phyloP scores from a whole-genome alignment of 1,284 basidiomycete genomes.

The Pisolithus thermaeus region DNA sequence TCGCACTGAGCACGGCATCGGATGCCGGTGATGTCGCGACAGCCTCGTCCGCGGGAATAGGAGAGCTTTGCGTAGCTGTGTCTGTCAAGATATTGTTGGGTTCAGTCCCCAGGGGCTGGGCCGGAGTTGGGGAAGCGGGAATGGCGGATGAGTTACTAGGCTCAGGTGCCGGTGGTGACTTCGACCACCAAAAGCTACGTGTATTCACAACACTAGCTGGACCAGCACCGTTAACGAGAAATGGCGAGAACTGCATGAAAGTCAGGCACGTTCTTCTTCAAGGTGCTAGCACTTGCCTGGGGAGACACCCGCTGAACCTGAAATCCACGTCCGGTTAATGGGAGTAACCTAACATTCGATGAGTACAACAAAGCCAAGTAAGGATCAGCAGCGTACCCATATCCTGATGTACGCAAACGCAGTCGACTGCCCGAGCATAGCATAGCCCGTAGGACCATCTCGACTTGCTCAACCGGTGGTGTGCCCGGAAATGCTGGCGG shows the following conservation, averaged over 20 bases:
- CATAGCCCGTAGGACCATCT: conserved; percentile 17
- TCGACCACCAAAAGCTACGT: conserved; percentile 31
- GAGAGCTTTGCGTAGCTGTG: not conserved
- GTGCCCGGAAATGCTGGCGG: not conserved
- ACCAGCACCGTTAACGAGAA: not conserved
- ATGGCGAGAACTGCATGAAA: conserved; percentile 7
- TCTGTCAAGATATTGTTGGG: not conserved
- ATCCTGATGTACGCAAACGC: conserved; percentile 16
- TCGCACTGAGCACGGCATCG: conserved; percentile 2
- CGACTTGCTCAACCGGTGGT: not conserved
- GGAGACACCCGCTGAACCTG: conserved; percentile 11
- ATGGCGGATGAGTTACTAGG: not conserved
- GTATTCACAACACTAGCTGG: conserved; percentile 7
- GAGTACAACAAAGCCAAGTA: conserved; percentile 3
- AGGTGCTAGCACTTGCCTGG: conserved; percentile 18
- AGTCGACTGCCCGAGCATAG: conserved; percentile 21
- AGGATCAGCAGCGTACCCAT: conserved; percentile 16
- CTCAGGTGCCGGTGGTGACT: conserved; percentile 13
- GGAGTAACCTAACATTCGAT: conserved; percentile 11
- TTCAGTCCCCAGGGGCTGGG: not conserved
- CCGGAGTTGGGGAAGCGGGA: not conserved
- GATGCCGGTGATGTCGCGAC: not conserved
- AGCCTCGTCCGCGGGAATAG: not conserved
- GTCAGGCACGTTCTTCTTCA: conserved; percentile 1
- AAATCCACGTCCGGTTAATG: conserved; percentile 7